Evolutionary conservation across 345 rosid genomes (phyloP).

Genomic region (Euphorbia pulcherrima): DNA sequence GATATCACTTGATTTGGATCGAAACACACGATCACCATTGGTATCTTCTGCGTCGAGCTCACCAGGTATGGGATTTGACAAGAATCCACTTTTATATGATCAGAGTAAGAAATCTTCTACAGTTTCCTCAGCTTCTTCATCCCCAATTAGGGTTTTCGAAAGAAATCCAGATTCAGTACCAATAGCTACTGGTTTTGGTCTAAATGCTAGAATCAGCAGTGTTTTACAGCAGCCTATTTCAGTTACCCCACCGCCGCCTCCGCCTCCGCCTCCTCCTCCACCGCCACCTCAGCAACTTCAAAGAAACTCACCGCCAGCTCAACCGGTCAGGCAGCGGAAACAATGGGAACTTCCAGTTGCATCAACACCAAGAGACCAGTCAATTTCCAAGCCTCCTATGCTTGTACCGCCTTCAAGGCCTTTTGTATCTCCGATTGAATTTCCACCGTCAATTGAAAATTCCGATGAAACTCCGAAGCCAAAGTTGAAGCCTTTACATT

Average conservation of each 20-base stretch:
- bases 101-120: too few species aligned
- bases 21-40: slow-evolving; percentile 40
- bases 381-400: slow-evolving; percentile 36
- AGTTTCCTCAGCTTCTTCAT: slow-evolving; percentile 46
- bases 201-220: slow-evolving; percentile 17
- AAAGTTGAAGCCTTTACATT: slow-evolving; percentile 84
- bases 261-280: slow-evolving; percentile 66
- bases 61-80: too few species aligned
- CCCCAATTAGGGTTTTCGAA: slow-evolving; percentile 42
- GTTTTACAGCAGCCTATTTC: slow-evolving; percentile 23
- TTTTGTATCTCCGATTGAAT: slow-evolving; percentile 22
- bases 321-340: slow-evolving; percentile 16
- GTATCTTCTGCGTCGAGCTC: slow-evolving; percentile 39
- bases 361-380: slow-evolving; percentile 9
- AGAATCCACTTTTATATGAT: too few species aligned
- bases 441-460: slow-evolving; percentile 29
- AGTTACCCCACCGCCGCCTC: slow-evolving; percentile 63
- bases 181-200: slow-evolving; percentile 25
- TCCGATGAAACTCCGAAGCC: slow-evolving; percentile 55
- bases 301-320: slow-evolving; percentile 30
- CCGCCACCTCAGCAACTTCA: slow-evolving; percentile 32
- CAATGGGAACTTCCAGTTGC: slow-evolving; percentile 42
- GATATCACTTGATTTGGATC: slow-evolving; percentile 28
- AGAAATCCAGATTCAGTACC: slow-evolving; percentile 36
- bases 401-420: slow-evolving; percentile 40